These are phyloP conservation scores for Coprinopsis marcescibilis DNA, from an alignment of 768 basidiomycete species.

Conservation along the genomic window DNA sequence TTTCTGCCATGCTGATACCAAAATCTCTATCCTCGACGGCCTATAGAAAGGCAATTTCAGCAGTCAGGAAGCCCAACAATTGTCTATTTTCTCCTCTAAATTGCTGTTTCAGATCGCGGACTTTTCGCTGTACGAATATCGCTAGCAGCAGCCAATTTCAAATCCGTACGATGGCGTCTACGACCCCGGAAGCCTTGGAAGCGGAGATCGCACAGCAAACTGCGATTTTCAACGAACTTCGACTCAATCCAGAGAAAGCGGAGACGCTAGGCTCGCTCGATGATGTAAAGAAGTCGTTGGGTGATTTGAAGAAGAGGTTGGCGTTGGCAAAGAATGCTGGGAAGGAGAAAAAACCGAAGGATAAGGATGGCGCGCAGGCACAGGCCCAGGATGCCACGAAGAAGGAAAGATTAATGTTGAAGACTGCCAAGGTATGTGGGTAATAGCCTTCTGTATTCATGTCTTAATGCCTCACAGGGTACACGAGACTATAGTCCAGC, in stretches of 20 bases:
- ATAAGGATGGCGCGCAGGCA: conserved; percentile 24
- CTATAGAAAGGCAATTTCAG: too few species aligned
- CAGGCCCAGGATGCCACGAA: conserved; percentile 48
- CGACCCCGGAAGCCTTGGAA: conserved; percentile 29
- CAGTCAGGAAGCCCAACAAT: not conserved
- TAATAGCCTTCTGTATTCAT: not conserved
- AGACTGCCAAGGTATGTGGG: conserved; percentile 90
- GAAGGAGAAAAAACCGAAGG: conserved; percentile 33
- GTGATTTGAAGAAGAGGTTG: conserved; percentile 59
- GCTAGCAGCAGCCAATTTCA: too few species aligned
- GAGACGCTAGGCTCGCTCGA: conserved; percentile 45
- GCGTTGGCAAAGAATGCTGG: conserved; percentile 37
- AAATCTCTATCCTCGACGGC: too few species aligned
- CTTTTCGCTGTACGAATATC: not conserved
- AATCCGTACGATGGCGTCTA: too few species aligned
- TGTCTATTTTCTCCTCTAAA: not conserved
- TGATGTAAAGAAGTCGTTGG: conserved; percentile 62
- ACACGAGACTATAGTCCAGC: conserved; percentile 91
- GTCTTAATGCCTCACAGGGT: conserved; percentile 44
- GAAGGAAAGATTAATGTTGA: conserved; percentile 67
- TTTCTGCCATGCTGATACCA: too few species aligned
- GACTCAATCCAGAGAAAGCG: conserved; percentile 29
- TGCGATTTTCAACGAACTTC: conserved; percentile 55
- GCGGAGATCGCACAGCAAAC: conserved; percentile 53
- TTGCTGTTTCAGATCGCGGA: not conserved